Evolutionary conservation across 495 filamentous ascomycete genomes (phyloP).

Genomic region (Penicillium verhagenii): DNA sequence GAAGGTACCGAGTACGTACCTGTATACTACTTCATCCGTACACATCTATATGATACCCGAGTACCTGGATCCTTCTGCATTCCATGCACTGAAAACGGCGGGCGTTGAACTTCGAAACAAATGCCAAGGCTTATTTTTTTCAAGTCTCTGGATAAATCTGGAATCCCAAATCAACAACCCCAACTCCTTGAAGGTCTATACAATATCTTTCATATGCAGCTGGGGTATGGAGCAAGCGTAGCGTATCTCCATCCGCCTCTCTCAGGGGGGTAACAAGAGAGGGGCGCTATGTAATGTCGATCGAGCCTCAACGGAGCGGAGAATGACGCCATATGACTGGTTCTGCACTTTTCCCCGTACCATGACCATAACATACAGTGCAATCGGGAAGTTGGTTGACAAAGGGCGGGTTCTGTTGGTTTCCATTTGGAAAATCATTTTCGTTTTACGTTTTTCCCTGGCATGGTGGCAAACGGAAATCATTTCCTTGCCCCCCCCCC

Average conservation of each 20-base stretch:
- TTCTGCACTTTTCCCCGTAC: constrained; percentile 4
- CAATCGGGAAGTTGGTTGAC: no score
- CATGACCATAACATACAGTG: no score
- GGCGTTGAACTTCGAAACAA: neutral
- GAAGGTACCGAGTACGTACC: no score
- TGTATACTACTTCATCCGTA: no score
- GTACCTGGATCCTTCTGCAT: neutral
- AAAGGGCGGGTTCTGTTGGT: no score
- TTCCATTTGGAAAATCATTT: no score
- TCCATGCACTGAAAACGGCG: neutral
- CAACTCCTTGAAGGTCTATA: neutral
- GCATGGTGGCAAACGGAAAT: constrained; percentile 2
- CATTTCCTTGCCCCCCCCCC: no score
- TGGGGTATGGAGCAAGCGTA: constrained; percentile 14
- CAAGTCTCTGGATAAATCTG: no score
- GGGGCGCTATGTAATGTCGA: constrained; percentile 40
- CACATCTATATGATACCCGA: neutral
- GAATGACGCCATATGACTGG: constrained; percentile 25
- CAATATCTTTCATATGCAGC: neutral
- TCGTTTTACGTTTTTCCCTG: neutral
- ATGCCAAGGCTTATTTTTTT: no score
- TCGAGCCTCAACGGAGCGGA: constrained; percentile 32
- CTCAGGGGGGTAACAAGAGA: no score
- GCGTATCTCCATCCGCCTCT: constrained; percentile 11
- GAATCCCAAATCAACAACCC: no score